Evolutionary conservation across 306 rosid genomes (phyloP), one percentile per base, ranked within the genome.

Genomic region (Luffa acutangula): DNA sequence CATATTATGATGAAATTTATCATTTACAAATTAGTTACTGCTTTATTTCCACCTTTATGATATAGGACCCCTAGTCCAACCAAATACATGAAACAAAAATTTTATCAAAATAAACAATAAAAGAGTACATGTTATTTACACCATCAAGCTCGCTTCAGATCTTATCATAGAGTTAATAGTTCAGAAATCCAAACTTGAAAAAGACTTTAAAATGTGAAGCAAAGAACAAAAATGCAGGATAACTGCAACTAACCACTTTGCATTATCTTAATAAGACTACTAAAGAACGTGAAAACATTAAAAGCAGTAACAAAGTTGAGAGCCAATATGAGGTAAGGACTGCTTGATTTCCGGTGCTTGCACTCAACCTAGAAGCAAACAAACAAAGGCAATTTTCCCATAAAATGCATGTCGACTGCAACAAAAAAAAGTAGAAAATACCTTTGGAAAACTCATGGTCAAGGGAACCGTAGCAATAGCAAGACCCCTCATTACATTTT

Each of bases 381-480:
- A 74, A 48, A 34, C 6, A 31, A 45, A 46, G 18, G 39, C 57
- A 12, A 45, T 21, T 73, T 31, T 49, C 20, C 41, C 0, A 3
- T 34, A 13, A 36, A 64, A 65, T 65, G 41, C 8, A 42, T 52
- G 37, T 43, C 74, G 31, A 57, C 20, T 57, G 74, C 49, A 7
- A 41, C 56, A 60, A 58, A 63, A 8, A 25, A 76, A 46, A 1
- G 71, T 58, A 46, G 69, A 60, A 80, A 81, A 83, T 84, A 93
- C 99, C 99, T 93, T 90, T 0, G 96, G 94, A 85, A 95, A 95
- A 62, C 81, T 66, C 92, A 88, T 85, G 64, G 99, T 93, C 81
- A 95, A 85, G 78, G 99, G 99, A 80, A 95, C 97, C 34, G 96
- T 89, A 63, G 91, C 87, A 88, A 95, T 80, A 58, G 99, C 99